Conservation (phyloP, 345 rosid genomes). For the Stellera chamaejasme region DNA sequence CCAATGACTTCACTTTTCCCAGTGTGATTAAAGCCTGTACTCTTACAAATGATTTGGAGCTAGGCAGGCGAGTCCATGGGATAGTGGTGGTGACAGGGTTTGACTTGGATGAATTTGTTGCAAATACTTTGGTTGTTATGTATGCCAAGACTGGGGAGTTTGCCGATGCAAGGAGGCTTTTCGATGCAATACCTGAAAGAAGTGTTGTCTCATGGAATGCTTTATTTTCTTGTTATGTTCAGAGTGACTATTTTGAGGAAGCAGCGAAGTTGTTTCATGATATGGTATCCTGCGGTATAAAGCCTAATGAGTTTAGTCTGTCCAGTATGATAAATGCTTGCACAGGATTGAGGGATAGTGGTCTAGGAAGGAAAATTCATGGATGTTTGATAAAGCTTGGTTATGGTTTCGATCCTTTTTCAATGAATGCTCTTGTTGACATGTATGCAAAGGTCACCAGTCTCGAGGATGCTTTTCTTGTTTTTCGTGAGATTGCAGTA, state of each 20-base stretch:
- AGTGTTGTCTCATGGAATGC: constrained; percentile 61
- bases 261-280: constrained; percentile 38
- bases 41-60: constrained; percentile 23
- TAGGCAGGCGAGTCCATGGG: constrained; percentile 60
- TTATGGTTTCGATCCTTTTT: constrained; percentile 37
- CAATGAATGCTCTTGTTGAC: constrained; percentile 55
- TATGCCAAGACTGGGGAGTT: constrained; percentile 50
- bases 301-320: constrained; percentile 54
- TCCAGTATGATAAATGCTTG: constrained; percentile 50
- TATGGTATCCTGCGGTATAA: constrained; percentile 39
- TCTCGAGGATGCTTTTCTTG: constrained; percentile 31
- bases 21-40: constrained; percentile 52
- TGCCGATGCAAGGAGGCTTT: constrained; percentile 37
- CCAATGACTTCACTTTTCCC: constrained; percentile 53
- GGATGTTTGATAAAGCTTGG: constrained; percentile 45
- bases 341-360: constrained; percentile 35
- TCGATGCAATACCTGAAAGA: constrained; percentile 31
- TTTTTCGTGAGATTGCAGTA: constrained; percentile 32
- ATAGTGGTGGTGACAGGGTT: constrained; percentile 40
- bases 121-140: constrained; percentile 46
- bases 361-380: constrained; percentile 39
- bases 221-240: constrained; percentile 47
- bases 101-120: constrained; percentile 47
- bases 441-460: constrained; percentile 53
- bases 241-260: constrained; percentile 26